Conservation (phyloP, 208 protist genomes). For the Crithidia brevicula region DNA sequence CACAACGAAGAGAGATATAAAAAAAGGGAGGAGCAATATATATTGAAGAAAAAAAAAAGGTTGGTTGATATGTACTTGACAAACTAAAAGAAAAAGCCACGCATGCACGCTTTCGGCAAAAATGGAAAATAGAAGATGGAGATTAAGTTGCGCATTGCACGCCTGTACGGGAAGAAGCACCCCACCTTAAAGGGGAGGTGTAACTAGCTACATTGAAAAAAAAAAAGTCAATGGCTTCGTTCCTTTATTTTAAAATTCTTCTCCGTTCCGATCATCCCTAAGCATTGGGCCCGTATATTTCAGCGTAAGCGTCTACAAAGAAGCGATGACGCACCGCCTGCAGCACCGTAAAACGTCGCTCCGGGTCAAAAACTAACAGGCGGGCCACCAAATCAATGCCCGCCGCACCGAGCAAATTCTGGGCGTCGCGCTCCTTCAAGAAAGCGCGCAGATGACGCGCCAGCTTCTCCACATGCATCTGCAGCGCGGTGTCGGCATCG, state of each 20-base stretch:
- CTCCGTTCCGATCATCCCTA: not conserved
- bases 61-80: too few relatives aligned
- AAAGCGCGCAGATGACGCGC: conserved; percentile 38
- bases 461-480: conserved; percentile 32
- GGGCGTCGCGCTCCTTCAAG: conserved; percentile 37
- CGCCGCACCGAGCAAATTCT: conserved; percentile 53
- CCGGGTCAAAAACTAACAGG: conserved; percentile 67
- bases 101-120: too few relatives aligned
- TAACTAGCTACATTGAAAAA: too few relatives aligned
- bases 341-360: conserved; percentile 52
- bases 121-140: not conserved
- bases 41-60: too few relatives aligned
- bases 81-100: too few relatives aligned
- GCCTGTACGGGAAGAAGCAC: too few relatives aligned
- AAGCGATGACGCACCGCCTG: conserved; percentile 77
- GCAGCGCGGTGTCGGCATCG: conserved; percentile 7
- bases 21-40: too few relatives aligned
- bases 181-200: too few relatives aligned
- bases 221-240: not conserved
- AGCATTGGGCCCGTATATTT: conserved; percentile 23
- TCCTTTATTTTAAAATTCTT: too few relatives aligned
- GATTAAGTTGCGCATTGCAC: not conserved
- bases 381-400: conserved; percentile 70
- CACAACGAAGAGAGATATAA: not conserved
- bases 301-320: conserved; percentile 35